Conservation (phyloP, 2,329 filamentous ascomycete species). For the Colletotrichum endophyticum region DNA sequence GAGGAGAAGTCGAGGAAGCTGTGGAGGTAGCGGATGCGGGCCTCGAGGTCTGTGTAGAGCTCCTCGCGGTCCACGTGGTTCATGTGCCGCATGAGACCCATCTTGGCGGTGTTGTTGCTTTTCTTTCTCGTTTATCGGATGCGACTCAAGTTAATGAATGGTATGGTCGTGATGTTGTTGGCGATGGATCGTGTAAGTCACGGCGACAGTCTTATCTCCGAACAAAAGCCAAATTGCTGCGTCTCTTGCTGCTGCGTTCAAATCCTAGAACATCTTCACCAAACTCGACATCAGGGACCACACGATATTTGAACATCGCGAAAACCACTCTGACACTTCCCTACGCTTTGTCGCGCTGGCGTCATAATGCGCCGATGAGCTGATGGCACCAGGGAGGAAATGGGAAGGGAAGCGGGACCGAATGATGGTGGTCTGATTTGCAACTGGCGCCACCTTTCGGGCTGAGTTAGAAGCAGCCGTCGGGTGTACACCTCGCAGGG, state of each 20-base stretch:
- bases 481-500: too few relatives aligned
- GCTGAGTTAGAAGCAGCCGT: neutral
- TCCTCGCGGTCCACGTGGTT: slow-evolving; percentile 73
- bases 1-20: slow-evolving; percentile 78
- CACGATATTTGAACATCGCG: slow-evolving; percentile 8
- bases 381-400: neutral
- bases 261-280: neutral
- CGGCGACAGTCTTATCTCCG: neutral
- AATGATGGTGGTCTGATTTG: slow-evolving; percentile 20
- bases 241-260: fast-evolving
- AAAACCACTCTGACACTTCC: neutral
- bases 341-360: neutral
- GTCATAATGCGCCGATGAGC: slow-evolving; percentile 19
- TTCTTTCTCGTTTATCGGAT: neutral
- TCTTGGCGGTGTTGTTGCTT: neutral
- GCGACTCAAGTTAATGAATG: neutral
- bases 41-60: slow-evolving; percentile 73
- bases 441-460: slow-evolving; percentile 3
- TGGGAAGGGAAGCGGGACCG: neutral
- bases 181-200: neutral
- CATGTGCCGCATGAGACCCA: slow-evolving; percentile 28
- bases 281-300: neutral
- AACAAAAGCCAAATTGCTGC: neutral
- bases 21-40: slow-evolving; percentile 74
- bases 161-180: neutral